Evolutionary conservation across 1,139 yeast genomes (phyloP).

Genomic region (Lodderomyces metapsilosis): DNA sequence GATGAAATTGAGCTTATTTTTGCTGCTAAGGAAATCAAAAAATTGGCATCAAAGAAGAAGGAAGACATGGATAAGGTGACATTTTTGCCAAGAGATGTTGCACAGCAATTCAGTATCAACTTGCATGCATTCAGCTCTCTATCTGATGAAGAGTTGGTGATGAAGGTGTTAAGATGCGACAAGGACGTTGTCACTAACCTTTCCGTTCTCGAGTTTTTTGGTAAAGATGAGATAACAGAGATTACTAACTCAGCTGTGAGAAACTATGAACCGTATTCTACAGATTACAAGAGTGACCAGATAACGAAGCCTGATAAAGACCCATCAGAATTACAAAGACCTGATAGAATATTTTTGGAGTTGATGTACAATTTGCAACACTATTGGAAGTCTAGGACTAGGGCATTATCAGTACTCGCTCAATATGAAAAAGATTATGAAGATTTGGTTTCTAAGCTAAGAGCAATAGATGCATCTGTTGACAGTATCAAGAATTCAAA

Average conservation of each 20-base stretch:
- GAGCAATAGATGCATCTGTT: conserved; percentile 64
- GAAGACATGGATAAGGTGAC: conserved; percentile 53
- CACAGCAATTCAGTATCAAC: conserved; percentile 79
- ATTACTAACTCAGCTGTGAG: conserved; percentile 62
- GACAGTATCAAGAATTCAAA: conserved; percentile 57
- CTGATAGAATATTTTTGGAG: conserved; percentile 73
- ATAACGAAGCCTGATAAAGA: conserved; percentile 66
- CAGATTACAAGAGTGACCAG: conserved; percentile 48
- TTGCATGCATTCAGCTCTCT: conserved; percentile 58
- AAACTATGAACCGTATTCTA: conserved; percentile 65
- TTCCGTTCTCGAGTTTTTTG: conserved; percentile 71
- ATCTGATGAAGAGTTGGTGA: conserved; percentile 56
- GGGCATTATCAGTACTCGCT: conserved; percentile 62
- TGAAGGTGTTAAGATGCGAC: conserved; percentile 63
- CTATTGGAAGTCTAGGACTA: conserved; percentile 77
- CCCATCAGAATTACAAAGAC: conserved; percentile 69
- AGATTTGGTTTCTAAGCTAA: conserved; percentile 60
- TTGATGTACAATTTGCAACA: conserved; percentile 72
- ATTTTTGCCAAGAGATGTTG: conserved; percentile 65
- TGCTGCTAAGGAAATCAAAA: conserved; percentile 75
- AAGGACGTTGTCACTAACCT: conserved; percentile 50
- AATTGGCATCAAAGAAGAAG: conserved; percentile 47
- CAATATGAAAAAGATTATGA: conserved; percentile 68
- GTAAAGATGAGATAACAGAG: conserved; percentile 66
- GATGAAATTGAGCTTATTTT: conserved; percentile 73